Conservation (phyloP, 345 rosid species). For the Hibiscus trionum region DNA sequence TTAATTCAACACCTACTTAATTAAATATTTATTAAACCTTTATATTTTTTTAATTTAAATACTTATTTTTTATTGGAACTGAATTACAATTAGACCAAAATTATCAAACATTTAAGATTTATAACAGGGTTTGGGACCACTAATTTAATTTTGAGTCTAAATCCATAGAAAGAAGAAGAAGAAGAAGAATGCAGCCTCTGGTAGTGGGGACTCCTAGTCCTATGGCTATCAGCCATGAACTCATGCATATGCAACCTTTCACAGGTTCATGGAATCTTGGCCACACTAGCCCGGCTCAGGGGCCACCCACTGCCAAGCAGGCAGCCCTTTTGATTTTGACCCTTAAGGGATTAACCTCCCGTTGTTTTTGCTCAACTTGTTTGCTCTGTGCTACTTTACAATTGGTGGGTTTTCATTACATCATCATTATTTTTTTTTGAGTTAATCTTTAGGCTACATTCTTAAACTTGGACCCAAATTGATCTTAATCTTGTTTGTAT, state of each 20-base stretch:
- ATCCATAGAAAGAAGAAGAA: background rate
- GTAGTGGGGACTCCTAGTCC: background rate
- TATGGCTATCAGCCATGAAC: background rate
- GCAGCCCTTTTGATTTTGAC: background rate
- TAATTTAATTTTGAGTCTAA: background rate
- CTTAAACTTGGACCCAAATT: background rate
- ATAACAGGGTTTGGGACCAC: too few species aligned
- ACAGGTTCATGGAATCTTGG: conserved; percentile 13
- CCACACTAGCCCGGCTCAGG: background rate
- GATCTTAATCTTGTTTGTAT: background rate
- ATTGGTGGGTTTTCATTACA: background rate
- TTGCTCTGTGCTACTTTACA: background rate
- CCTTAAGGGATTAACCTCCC: background rate
- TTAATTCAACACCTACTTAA: too few species aligned
- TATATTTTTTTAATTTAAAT: too few species aligned
- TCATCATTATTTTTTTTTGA: background rate
- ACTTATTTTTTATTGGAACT: too few species aligned
- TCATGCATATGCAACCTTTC: background rate
- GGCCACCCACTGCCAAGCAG: background rate
- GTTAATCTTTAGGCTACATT: too few species aligned
- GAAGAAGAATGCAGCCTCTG: background rate
- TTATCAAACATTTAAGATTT: too few species aligned
- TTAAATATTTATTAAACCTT: too few species aligned
- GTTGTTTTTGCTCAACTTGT: background rate
- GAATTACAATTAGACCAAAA: too few species aligned